Evolutionary conservation across 2,329 filamentous ascomycete genomes (phyloP).

Genomic region (Graphiopsis chlorocephala): DNA sequence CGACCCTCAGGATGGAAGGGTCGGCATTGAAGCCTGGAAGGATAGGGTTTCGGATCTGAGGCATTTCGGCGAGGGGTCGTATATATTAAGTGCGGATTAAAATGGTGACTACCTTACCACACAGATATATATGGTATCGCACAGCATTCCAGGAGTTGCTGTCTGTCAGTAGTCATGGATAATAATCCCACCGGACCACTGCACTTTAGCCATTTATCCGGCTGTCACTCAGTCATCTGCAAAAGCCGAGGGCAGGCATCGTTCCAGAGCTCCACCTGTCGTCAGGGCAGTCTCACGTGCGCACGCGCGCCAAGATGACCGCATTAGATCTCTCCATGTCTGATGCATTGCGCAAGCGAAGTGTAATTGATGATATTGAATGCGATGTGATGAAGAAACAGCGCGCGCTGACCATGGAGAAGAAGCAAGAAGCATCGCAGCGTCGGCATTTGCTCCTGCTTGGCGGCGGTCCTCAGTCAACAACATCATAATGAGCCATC

Average conservation of each 20-base stretch:
- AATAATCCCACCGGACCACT: background rate
- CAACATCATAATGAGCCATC: constrained; percentile 1
- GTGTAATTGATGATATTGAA: background rate
- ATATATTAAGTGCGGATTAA: background rate
- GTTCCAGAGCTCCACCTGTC: background rate
- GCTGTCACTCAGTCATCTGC: background rate
- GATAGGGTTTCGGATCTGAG: constrained; percentile 46
- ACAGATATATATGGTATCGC: background rate
- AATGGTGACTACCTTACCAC: background rate
- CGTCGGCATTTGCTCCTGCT: background rate
- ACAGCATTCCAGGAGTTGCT: background rate
- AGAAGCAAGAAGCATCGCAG: background rate
- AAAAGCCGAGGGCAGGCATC: constrained; percentile 4
- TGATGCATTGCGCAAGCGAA: background rate
- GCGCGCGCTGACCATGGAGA: background rate
- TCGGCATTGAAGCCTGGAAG: constrained; percentile 62
- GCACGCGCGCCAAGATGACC: background rate
- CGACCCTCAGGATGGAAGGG: constrained; percentile 54
- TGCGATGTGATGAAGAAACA: background rate
- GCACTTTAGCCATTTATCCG: constrained; percentile 15
- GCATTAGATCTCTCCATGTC: too few relatives aligned
- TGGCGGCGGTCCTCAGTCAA: background rate
- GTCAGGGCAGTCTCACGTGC: background rate
- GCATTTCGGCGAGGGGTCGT: background rate
- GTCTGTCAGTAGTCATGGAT: background rate